phyloP scores from a whole-genome alignment of 1,284 basidiomycete species.

The Mycena sp. region DNA sequence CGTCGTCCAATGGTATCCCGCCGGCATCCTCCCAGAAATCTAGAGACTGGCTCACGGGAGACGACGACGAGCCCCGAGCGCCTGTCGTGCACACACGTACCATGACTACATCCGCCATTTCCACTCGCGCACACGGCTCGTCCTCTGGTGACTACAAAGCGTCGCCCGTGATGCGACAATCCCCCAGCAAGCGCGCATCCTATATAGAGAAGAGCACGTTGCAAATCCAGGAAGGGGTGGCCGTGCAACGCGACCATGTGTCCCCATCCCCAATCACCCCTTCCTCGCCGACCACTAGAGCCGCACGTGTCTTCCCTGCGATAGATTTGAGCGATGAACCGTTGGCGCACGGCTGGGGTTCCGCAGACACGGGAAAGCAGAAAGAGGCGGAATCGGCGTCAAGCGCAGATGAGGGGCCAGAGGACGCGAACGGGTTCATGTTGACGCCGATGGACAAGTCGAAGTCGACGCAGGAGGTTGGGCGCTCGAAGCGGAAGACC shows the following conservation, averaged over 20 bases:
- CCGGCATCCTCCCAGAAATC: constrained; percentile 33
- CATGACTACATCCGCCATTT: constrained; percentile 17
- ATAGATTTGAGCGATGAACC: constrained; percentile 32
- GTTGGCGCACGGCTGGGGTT: constrained; percentile 26
- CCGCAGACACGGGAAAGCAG: constrained; percentile 26
- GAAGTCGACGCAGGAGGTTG: constrained; percentile 31
- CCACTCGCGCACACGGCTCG: neutral
- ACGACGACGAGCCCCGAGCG: constrained; percentile 52
- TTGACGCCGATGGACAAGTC: constrained; percentile 34
- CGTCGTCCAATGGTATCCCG: constrained; percentile 28
- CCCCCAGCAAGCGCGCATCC: constrained; percentile 76
- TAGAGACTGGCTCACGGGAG: constrained; percentile 78
- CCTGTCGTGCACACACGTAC: constrained; percentile 24
- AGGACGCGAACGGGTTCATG: constrained; percentile 56
- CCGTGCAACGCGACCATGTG: constrained; percentile 49
- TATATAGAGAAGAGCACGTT: constrained; percentile 64
- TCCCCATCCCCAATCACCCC: constrained; percentile 37
- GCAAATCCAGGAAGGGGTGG: constrained; percentile 58
- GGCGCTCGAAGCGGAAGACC: constrained; percentile 52
- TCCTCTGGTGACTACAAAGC: neutral
- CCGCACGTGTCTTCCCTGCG: constrained; percentile 27
- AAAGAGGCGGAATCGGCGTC: constrained; percentile 53
- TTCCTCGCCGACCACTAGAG: constrained; percentile 26
- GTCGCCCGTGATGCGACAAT: constrained; percentile 64
- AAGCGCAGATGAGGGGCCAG: constrained; percentile 71